Conservation (phyloP, 1,139 yeast species). For the Yarrowia galli region DNA sequence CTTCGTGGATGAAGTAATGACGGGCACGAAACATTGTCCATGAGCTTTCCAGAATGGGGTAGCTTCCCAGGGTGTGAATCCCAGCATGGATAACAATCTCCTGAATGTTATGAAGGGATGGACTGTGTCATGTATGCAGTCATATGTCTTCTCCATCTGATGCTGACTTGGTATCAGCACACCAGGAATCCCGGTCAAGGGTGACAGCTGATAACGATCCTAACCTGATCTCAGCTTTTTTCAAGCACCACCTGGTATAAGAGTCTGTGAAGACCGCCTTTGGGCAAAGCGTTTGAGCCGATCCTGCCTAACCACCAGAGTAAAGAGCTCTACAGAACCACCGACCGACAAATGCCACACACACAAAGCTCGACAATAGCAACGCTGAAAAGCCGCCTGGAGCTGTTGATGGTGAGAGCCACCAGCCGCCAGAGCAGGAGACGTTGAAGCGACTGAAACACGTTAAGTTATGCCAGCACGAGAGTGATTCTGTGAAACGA, state of each 20-base stretch:
- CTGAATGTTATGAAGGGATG: constrained; percentile 6
- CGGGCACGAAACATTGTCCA: constrained; percentile 24
- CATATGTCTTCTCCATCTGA: background rate
- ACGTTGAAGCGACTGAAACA: background rate
- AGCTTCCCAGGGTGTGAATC: constrained; percentile 15
- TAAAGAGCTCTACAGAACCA: constrained; percentile 1
- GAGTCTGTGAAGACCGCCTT: constrained; percentile 18
- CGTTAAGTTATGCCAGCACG: constrained; percentile 6
- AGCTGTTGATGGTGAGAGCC: background rate
- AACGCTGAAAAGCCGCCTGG: constrained; percentile 14
- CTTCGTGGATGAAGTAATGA: background rate
- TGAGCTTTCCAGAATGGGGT: constrained; percentile 7
- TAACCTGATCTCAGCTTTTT: constrained; percentile 5
- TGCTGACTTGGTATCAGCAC: constrained; percentile 10
- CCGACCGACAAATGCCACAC: constrained; percentile 13
- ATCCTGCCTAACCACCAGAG: constrained; percentile 26
- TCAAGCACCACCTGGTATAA: constrained; percentile 1
- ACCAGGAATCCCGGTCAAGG: constrained; percentile 12
- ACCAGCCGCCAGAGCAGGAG: constrained; percentile 21
- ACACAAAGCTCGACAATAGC: background rate
- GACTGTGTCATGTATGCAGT: background rate
- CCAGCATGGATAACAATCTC: constrained; percentile 18
- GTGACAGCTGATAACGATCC: constrained; percentile 1
- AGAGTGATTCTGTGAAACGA: constrained; percentile 7
- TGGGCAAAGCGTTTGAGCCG: constrained; percentile 7